These are phyloP conservation scores for Nannizziopsis barbatae DNA, from an alignment of 2,329 filamentous ascomycete species.

Conservation along the genomic window DNA sequence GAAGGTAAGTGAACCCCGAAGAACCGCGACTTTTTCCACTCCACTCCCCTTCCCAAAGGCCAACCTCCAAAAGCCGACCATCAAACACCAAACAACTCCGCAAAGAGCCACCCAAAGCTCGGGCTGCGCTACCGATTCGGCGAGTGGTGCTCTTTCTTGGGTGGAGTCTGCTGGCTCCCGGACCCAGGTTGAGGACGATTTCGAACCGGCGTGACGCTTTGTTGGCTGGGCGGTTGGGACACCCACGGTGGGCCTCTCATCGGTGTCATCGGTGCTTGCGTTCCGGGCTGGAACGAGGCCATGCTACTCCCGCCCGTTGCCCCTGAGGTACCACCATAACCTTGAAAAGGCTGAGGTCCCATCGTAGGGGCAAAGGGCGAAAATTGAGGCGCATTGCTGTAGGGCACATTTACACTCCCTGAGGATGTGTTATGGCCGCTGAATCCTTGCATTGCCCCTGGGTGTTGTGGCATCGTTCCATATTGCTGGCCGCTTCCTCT, in stretches of 20 bases:
- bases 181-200: not conserved
- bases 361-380: not conserved
- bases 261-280: conserved; percentile 2
- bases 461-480: not conserved
- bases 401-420: not conserved
- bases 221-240: not conserved
- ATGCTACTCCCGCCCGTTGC: not conserved
- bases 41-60: too few relatives aligned
- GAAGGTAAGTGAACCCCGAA: too few relatives aligned
- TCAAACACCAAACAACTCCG: too few relatives aligned
- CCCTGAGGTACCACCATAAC: not conserved
- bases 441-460: not conserved
- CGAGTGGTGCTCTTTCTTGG: not conserved
- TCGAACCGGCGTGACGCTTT: not conserved
- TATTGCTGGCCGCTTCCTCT: not conserved
- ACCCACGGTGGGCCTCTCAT: not conserved
- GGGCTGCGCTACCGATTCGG: not conserved
- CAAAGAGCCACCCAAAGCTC: too few relatives aligned
- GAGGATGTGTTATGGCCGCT: not conserved
- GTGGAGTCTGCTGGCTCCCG: not conserved
- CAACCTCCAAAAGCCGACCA: too few relatives aligned
- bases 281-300: not conserved
- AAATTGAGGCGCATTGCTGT: not conserved
- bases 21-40: too few relatives aligned
- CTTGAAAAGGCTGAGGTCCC: not conserved